A percentile compares a stretch with the other conserved stretches of the same genome.
phyloP scores from a whole-genome alignment of 176 grass and related monocot genomes.

The Rhynchospora pubera region DNA sequence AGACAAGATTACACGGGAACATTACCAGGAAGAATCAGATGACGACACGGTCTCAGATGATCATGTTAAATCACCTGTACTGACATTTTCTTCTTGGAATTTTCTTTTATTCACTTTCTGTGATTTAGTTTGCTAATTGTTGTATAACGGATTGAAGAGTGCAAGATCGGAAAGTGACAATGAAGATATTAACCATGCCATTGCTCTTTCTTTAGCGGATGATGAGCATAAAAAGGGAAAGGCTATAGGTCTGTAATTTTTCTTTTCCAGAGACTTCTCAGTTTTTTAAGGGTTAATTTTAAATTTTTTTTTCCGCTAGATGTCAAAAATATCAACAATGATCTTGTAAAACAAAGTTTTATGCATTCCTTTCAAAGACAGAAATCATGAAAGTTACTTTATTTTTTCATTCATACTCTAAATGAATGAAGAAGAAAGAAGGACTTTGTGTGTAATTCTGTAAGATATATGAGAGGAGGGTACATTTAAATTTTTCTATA shows the following conservation, averaged over 20 bases:
- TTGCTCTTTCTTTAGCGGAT: conserved; percentile 83
- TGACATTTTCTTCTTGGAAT: conserved; percentile 22
- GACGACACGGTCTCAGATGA: conserved; percentile 30
- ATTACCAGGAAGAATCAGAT: conserved; percentile 30
- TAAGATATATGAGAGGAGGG: background rate
- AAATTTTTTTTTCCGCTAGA: background rate
- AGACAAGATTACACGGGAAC: conserved; percentile 50
- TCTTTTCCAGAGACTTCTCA: conserved; percentile 6
- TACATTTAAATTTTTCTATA: background rate
- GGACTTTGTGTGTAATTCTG: background rate
- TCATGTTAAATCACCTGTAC: conserved; percentile 32
- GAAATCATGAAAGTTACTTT: background rate
- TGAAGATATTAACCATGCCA: conserved; percentile 81
- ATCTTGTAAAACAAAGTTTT: background rate
- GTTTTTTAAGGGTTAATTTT: conserved; percentile 1
- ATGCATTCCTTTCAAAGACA: background rate
- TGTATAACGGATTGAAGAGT: conserved; percentile 45
- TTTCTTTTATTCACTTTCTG: background rate
- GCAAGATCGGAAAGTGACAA: conserved; percentile 47
- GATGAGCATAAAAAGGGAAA: conserved; percentile 69
- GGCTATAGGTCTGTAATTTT: conserved; percentile 41
- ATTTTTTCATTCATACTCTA: background rate
- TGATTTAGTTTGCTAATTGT: background rate
- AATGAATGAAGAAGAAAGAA: background rate
- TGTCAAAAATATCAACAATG: background rate